A percentile compares a stretch with the other conserved stretches of the same genome.
Evolutionary conservation across 345 rosid genomes (phyloP).

Genomic region (Raphanus raphanistrum): DNA sequence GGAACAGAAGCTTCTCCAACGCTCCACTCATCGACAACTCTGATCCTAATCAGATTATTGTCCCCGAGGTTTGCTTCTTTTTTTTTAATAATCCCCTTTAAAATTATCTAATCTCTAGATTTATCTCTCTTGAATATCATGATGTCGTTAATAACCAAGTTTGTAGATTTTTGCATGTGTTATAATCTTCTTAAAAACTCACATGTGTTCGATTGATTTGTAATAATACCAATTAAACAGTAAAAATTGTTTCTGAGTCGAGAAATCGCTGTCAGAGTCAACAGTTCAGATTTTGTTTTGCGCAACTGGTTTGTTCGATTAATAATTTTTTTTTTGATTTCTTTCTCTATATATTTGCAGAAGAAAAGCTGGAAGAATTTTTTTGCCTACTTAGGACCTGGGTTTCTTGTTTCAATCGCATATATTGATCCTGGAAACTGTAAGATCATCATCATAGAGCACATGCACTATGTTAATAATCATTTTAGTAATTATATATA

Average conservation of each 20-base stretch:
- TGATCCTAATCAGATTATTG: slow-evolving; percentile 63
- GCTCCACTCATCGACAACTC: slow-evolving; percentile 63
- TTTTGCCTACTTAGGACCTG: slow-evolving; percentile 89
- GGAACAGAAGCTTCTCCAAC: slow-evolving; percentile 54
- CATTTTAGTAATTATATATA: background rate
- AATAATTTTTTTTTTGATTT: background rate
- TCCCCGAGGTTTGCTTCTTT: slow-evolving; percentile 58
- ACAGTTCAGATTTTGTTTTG: background rate
- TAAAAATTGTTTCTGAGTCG: background rate
- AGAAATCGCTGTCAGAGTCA: slow-evolving; percentile 19
- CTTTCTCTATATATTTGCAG: slow-evolving; percentile 46
- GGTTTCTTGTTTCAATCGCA: slow-evolving; percentile 93
- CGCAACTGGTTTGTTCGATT: background rate
- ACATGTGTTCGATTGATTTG: background rate
- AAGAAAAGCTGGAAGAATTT: slow-evolving; percentile 89
- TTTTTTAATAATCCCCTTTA: background rate
- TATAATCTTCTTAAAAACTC: background rate
- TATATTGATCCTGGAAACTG: slow-evolving; percentile 98
- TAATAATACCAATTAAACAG: background rate
- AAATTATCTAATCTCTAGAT: slow-evolving; percentile 6
- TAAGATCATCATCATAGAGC: slow-evolving; percentile 36
- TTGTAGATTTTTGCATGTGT: background rate
- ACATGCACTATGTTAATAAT: background rate
- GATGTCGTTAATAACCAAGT: background rate
- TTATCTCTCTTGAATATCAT: background rate